Base-by-base conservation (phyloP, 1,284 basidiomycete species). In the Rhodotorula sp. region DNA sequence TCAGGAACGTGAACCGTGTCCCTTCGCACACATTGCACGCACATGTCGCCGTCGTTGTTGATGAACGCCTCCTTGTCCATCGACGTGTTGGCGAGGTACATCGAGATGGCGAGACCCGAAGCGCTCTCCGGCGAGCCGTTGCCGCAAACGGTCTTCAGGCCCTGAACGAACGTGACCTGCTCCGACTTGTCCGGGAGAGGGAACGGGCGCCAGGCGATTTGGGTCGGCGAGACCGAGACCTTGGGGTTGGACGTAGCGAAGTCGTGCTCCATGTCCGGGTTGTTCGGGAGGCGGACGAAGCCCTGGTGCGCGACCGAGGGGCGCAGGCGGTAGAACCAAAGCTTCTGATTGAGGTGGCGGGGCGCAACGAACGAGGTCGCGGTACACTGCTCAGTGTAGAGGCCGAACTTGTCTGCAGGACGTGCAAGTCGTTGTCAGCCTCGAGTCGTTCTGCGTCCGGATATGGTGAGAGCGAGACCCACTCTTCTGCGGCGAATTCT, bases 31-130 rank as follows among this genome's bases (percentile, higher is more conserved):
- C 56, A 12, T 0, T 2, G 21, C 17, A 66, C 71, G 23, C 34
- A 72, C 67, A 56, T 56, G 34, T 56, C 55, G 42, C 55, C 55
- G 21, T 56, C 55, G 55, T 56, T 56, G 34, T 89, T 88, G 78
- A 86, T 86, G 79, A 89, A 88, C 16, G 88, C 88, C 74, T 83
- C 85, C 64, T 86, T 87, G 49, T 82, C 85, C 89, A 90, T 90
- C 16, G 86, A 86, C 58, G 83, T 79, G 78, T 87, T 88, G 25
- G 86, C 86, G 4, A 84, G 81, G 79, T 89, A 90, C 73, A 89
- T 82, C 77, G 90, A 88, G 34, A 75, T 76, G 9, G 79, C 78
- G 57, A 79, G 69, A 10, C 79, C 79, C 84, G 85, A 64, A 64
- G 80, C 78, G 7, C 86, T 76, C 27, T 86, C 87, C 3, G 88